Evolutionary conservation across 768 basidiomycete genomes (phyloP).

Genomic region (Boletus patriciae): DNA sequence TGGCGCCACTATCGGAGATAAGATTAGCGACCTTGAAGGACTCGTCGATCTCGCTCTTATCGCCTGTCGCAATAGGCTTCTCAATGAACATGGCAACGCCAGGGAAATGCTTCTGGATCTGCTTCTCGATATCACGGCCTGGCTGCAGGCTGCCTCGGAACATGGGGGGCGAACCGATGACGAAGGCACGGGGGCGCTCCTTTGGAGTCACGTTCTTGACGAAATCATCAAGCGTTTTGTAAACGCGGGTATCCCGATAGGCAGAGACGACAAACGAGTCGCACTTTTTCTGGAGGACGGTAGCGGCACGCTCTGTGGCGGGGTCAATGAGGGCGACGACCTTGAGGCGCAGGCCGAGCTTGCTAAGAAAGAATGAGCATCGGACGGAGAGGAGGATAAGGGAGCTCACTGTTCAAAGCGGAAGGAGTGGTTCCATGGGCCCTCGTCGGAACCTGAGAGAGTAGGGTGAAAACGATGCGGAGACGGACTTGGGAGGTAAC

Average conservation of each 20-base stretch:
- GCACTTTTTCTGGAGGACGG: conserved; percentile 85
- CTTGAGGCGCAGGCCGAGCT: conserved; percentile 94
- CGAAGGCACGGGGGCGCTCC: conserved; percentile 75
- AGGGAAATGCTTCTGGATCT: conserved; percentile 85
- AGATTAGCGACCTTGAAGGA: conserved; percentile 69
- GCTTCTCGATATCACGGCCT: conserved; percentile 83
- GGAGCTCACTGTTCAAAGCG: conserved; percentile 77
- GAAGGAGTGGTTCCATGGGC: conserved; percentile 93
- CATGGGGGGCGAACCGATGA: conserved; percentile 92
- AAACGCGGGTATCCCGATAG: conserved; percentile 85
- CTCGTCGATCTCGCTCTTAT: conserved; percentile 62
- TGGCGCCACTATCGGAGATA: conserved; percentile 66
- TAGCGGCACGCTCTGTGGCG: conserved; percentile 72
- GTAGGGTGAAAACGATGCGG: conserved; percentile 6
- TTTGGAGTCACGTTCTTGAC: conserved; percentile 62
- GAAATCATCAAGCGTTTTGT: conserved; percentile 85
- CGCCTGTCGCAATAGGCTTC: conserved; percentile 88
- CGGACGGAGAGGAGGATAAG: neutral
- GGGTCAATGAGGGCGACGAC: conserved; percentile 96
- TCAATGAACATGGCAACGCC: conserved; percentile 88
- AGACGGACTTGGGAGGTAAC: conserved; percentile 8
- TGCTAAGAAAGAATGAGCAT: conserved; percentile 46
- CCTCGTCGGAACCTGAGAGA: conserved; percentile 72
- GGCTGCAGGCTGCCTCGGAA: conserved; percentile 78
- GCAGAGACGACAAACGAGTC: conserved; percentile 92